These are phyloP conservation scores for Trematosphaeria pertusa DNA, from an alignment of 2,329 filamentous ascomycete genomes.

Conservation along the genomic window DNA sequence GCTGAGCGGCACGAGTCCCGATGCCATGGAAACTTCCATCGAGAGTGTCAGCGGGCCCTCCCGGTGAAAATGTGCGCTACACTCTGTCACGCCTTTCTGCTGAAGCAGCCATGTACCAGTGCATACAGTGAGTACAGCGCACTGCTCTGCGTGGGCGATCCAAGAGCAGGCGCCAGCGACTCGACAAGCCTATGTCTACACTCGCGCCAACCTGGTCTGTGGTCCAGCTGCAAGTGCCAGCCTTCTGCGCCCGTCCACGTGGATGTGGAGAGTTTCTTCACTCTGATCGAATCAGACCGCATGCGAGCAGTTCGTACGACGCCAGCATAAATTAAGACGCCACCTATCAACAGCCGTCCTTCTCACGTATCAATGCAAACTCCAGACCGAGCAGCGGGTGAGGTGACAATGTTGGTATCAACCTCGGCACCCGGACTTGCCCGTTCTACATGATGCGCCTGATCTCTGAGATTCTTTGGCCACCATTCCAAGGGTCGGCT, in stretches of 20 bases:
- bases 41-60: constrained; percentile 1
- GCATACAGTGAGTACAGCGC: constrained; percentile 3
- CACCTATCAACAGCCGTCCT: too few species aligned
- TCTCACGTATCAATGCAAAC: too few species aligned
- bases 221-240: constrained; percentile 17
- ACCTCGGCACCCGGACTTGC: too few species aligned
- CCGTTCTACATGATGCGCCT: too few species aligned
- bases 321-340: constrained; percentile 12
- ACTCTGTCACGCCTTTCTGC: background rate
- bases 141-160: background rate
- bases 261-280: constrained; percentile 19
- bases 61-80: background rate
- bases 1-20: background rate
- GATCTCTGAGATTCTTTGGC: too few species aligned
- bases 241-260: constrained; percentile 19
- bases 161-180: constrained; percentile 10
- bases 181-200: constrained; percentile 11
- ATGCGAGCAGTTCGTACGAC: constrained; percentile 1
- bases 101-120: too few species aligned
- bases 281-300: constrained; percentile 15
- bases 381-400: too few species aligned
- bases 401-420: too few species aligned
- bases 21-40: background rate
- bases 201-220: constrained; percentile 16
- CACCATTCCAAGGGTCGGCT: too few species aligned